Evolutionary conservation across 805 yeast genomes (phyloP).

Genomic region (Candida glaebosa): DNA sequence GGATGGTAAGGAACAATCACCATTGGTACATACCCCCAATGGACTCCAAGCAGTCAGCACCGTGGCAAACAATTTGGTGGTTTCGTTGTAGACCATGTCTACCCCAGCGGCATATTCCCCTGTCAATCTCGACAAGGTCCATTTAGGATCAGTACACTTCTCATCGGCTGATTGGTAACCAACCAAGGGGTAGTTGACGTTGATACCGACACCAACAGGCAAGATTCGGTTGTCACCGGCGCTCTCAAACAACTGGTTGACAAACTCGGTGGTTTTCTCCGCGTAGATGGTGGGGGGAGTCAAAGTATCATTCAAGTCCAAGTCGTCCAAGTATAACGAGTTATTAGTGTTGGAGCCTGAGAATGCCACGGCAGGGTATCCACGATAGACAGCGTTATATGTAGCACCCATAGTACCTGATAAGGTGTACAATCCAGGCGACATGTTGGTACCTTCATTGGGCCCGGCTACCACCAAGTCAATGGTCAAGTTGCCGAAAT

Average conservation of each 20-base stretch:
- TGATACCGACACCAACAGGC: constrained; percentile 44
- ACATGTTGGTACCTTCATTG: constrained; percentile 49
- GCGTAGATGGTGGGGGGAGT: constrained; percentile 46
- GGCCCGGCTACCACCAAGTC: constrained; percentile 53
- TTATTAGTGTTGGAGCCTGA: constrained; percentile 50
- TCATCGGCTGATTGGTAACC: constrained; percentile 31
- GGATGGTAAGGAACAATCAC: constrained; percentile 44
- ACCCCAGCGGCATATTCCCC: constrained; percentile 36
- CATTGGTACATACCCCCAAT: constrained; percentile 31
- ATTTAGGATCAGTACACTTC: constrained; percentile 42
- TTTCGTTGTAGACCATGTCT: constrained; percentile 35
- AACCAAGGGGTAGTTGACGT: constrained; percentile 48
- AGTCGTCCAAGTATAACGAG: constrained; percentile 45
- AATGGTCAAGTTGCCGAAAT: constrained; percentile 39
- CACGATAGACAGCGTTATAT: constrained; percentile 45
- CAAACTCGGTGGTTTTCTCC: constrained; percentile 35
- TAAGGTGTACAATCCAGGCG: constrained; percentile 37
- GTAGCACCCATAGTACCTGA: constrained; percentile 55
- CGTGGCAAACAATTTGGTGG: constrained; percentile 27
- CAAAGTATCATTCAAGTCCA: constrained; percentile 35
- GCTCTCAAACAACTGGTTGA: constrained; percentile 31
- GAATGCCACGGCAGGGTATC: constrained; percentile 48
- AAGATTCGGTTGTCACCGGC: constrained; percentile 39
- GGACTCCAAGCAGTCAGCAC: constrained; percentile 13
- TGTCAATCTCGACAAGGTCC: constrained; percentile 42